phyloP scores from a whole-genome alignment of 164 flowering plant species.

The Chloranthus sessilifolius region DNA sequence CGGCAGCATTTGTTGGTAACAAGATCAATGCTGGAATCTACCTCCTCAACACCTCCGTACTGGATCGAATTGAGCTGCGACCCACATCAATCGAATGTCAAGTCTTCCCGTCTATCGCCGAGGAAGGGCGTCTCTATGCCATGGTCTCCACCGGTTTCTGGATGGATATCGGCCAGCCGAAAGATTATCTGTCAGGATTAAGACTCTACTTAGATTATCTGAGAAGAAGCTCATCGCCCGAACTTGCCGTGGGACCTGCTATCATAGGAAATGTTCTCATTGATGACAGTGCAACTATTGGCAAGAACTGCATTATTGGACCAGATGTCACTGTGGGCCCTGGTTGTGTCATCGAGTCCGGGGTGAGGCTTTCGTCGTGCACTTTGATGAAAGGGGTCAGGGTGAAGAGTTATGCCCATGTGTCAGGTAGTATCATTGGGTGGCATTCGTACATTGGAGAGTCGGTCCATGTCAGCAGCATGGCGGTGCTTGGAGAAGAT shows the following conservation, averaged over 20 bases:
- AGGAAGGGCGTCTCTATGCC: slow-evolving; percentile 15
- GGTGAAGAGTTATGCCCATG: slow-evolving; percentile 13
- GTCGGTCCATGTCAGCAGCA: slow-evolving; percentile 14
- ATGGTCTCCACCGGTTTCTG: slow-evolving; percentile 22
- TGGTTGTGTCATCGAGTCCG: slow-evolving; percentile 15
- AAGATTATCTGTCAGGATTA: slow-evolving; percentile 17
- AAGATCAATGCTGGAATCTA: slow-evolving; percentile 27
- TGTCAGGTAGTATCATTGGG: slow-evolving; percentile 22
- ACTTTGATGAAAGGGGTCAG: slow-evolving; percentile 17
- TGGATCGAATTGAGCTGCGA: slow-evolving; percentile 11
- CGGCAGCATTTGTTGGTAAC: slow-evolving; percentile 20
- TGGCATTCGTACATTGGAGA: slow-evolving; percentile 23
- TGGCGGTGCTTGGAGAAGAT: slow-evolving; percentile 22
- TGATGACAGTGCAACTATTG: slow-evolving; percentile 14
- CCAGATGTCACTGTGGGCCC: slow-evolving; percentile 22
- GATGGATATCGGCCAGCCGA: slow-evolving; percentile 27
- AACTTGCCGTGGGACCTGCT: slow-evolving; percentile 15
- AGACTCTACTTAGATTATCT: slow-evolving; percentile 19
- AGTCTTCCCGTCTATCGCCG: slow-evolving; percentile 20
- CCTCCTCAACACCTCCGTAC: slow-evolving; percentile 18
- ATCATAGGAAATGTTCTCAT: slow-evolving; percentile 20
- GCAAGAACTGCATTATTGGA: slow-evolving; percentile 20
- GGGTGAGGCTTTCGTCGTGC: slow-evolving; percentile 21
- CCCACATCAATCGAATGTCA: slow-evolving; percentile 21
- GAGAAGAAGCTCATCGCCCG: slow-evolving; percentile 6